Conservation (phyloP, 2,329 filamentous ascomycete species). For the Magnaporthales sp. region DNA sequence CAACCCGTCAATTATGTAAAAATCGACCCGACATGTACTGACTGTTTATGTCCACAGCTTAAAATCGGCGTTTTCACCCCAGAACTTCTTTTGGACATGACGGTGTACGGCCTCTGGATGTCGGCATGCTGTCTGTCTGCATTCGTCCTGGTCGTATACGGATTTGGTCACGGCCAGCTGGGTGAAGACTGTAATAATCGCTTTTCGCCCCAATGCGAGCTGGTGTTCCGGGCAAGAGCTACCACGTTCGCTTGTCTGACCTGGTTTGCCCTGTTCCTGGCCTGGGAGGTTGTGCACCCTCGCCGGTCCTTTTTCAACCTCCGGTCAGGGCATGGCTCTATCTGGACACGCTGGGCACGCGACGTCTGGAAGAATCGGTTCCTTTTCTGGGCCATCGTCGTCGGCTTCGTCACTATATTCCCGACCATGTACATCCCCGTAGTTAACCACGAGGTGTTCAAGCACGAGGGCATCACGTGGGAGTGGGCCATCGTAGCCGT, state of each 20-base stretch:
- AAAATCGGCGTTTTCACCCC: slow-evolving; percentile 46
- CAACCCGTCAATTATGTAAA: too few species aligned
- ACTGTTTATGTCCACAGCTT: slow-evolving; percentile 15
- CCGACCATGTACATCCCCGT: slow-evolving; percentile 37
- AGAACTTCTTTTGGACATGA: slow-evolving; percentile 50
- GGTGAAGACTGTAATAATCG: slow-evolving; percentile 43
- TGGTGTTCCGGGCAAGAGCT: slow-evolving; percentile 54
- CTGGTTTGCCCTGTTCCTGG: slow-evolving; percentile 60
- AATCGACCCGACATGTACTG: too few species aligned
- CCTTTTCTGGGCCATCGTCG: slow-evolving; percentile 42
- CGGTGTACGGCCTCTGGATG: slow-evolving; percentile 40
- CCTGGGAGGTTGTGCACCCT: slow-evolving; percentile 59
- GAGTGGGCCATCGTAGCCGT: slow-evolving; percentile 43
- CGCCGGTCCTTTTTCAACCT: slow-evolving; percentile 58
- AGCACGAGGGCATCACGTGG: slow-evolving; percentile 41
- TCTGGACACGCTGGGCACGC: slow-evolving; percentile 48
- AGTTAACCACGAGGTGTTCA: slow-evolving; percentile 39
- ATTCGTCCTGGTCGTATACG: slow-evolving; percentile 14
- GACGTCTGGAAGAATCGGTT: slow-evolving; percentile 57
- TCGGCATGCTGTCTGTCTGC: slow-evolving; percentile 6
- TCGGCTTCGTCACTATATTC: slow-evolving; percentile 23
- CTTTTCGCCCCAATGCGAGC: slow-evolving; percentile 39
- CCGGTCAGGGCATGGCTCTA: slow-evolving; percentile 32
- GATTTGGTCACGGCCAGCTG: slow-evolving; percentile 37
- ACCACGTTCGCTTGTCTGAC: slow-evolving; percentile 59